Percentiles rank a stretch among this genome's conserved stretches.
Evolutionary conservation across 1,284 basidiomycete species (phyloP).

Genomic region (Schizophyllum amplum): DNA sequence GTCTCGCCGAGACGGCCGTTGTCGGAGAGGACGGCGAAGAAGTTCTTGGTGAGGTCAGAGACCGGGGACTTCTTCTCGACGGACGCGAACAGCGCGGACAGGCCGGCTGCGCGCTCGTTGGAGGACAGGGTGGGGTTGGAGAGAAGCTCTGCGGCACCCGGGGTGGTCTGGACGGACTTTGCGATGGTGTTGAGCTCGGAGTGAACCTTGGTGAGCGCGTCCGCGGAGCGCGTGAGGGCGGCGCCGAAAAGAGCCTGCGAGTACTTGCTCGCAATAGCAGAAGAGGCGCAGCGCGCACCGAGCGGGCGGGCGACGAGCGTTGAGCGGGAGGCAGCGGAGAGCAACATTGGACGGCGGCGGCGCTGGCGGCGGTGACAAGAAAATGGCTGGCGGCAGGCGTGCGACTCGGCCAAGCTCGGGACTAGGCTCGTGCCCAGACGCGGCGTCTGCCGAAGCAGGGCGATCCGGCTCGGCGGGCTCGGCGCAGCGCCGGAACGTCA

Average conservation of each 20-base stretch:
- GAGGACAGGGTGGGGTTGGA: conserved; percentile 84
- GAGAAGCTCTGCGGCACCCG: conserved; percentile 67
- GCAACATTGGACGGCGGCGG: conserved; percentile 28
- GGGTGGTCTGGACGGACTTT: conserved; percentile 53
- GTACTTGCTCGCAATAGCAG: conserved; percentile 81
- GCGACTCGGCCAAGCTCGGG: neutral
- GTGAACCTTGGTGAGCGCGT: conserved; percentile 75
- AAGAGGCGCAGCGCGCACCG: conserved; percentile 38
- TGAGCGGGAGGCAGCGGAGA: conserved; percentile 29
- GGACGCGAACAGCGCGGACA: conserved; percentile 51
- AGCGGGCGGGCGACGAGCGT: conserved; percentile 22
- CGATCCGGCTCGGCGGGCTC: too few species aligned
- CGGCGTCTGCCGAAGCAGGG: too few species aligned
- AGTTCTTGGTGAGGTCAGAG: conserved; percentile 87
- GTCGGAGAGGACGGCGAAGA: conserved; percentile 86
- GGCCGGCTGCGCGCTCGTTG: conserved; percentile 66
- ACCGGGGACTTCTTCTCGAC: conserved; percentile 63
- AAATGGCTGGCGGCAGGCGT: conserved; percentile 15
- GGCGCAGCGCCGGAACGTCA: too few species aligned
- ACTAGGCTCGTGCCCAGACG: too few species aligned
- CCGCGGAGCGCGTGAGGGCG: conserved; percentile 79
- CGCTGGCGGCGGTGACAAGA: conserved; percentile 15
- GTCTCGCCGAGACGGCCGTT: conserved; percentile 89
- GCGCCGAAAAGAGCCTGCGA: conserved; percentile 92
- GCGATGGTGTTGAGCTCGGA: conserved; percentile 71